Conservation (phyloP, 331 rosid genomes). For the Acacia pycnantha region DNA sequence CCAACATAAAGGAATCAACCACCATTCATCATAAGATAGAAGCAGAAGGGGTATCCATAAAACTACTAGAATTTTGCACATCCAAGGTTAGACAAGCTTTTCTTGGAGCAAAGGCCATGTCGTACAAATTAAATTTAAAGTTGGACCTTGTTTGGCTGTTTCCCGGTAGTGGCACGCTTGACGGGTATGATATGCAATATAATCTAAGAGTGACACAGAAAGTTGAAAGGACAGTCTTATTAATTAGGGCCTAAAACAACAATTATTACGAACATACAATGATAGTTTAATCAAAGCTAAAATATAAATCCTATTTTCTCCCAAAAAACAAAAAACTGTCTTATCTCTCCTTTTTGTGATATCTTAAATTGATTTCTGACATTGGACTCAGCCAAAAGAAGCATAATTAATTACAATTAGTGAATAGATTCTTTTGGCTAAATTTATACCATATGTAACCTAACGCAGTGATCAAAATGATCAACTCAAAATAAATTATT, state of each 20-base stretch:
- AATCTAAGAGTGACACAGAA: neutral
- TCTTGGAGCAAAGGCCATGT: neutral
- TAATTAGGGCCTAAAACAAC: neutral
- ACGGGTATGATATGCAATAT: neutral
- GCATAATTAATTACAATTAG: neutral
- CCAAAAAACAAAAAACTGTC: too few relatives aligned
- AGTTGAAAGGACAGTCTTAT: neutral
- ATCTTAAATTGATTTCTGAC: neutral
- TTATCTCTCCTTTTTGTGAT: too few relatives aligned
- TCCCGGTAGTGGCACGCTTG: neutral
- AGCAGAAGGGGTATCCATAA: too few relatives aligned
- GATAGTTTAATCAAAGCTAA: neutral
- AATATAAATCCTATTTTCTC: neutral
- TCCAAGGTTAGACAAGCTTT: too few relatives aligned
- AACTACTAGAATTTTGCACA: too few relatives aligned
- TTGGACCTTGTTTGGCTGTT: neutral
- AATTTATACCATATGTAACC: neutral
- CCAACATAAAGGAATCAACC: too few relatives aligned
- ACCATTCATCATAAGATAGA: too few relatives aligned
- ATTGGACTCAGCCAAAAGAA: neutral
- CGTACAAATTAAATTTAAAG: neutral
- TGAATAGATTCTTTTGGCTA: neutral
- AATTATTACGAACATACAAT: neutral
- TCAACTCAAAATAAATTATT: neutral
- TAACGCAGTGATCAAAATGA: neutral